phyloP scores from a whole-genome alignment of 768 basidiomycete genomes.

The Rubroboletus satanas region DNA sequence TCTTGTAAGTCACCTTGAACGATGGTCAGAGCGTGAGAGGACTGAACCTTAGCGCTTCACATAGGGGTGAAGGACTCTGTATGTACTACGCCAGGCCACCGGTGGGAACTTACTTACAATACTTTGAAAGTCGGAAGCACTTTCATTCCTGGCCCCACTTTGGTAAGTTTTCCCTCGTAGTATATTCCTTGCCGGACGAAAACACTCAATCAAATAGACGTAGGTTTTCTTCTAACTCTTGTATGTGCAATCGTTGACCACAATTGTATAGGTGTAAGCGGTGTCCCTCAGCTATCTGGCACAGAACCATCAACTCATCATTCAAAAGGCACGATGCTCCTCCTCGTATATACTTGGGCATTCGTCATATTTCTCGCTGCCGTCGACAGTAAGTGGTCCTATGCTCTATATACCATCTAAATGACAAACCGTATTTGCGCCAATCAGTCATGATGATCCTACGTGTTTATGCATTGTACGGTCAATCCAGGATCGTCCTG shows the following conservation, averaged over 20 bases:
- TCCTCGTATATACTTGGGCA: neutral
- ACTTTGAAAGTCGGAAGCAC: constrained; percentile 8
- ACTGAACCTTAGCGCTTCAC: neutral
- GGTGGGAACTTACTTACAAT: neutral
- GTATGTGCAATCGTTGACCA: neutral
- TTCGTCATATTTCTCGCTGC: constrained; percentile 15
- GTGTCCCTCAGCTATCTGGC: neutral
- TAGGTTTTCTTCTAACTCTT: neutral
- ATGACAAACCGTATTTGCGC: neutral
- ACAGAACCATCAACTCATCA: neutral
- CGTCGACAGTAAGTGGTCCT: constrained; percentile 15
- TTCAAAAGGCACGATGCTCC: constrained; percentile 9
- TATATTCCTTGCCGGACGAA: neutral
- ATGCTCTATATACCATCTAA: neutral
- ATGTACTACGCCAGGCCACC: neutral
- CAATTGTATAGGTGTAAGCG: constrained; percentile 16
- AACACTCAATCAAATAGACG: constrained; percentile 5
- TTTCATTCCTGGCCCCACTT: constrained; percentile 18
- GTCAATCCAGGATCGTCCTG: constrained; percentile 11
- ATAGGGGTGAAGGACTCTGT: constrained; percentile 11
- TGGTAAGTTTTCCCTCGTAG: neutral
- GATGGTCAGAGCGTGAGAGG: neutral
- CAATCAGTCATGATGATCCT: constrained; percentile 23
- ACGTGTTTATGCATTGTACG: constrained; percentile 25
- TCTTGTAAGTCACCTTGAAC: constrained; percentile 5